Evolutionary conservation across 2,329 filamentous ascomycete genomes (phyloP).

Genomic region (Ascochyta clinopodiicola): DNA sequence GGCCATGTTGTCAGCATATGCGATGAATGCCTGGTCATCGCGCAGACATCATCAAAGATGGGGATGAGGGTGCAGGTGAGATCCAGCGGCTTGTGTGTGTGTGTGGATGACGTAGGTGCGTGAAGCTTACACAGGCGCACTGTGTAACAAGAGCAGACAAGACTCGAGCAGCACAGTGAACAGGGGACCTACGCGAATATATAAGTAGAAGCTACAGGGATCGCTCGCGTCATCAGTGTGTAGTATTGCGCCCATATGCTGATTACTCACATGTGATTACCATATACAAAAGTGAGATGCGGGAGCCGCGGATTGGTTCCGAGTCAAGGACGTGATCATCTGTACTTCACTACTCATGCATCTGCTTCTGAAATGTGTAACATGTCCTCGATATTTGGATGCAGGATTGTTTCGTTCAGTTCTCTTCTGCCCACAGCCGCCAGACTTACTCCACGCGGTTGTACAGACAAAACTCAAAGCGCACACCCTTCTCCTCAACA

Average conservation of each 20-base stretch:
- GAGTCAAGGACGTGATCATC: too few species aligned
- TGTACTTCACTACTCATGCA: too few species aligned
- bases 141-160: background rate
- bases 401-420: too few species aligned
- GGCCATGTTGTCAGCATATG: background rate
- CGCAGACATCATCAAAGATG: background rate
- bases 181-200: background rate
- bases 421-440: too few species aligned
- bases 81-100: background rate
- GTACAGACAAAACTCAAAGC: slow-evolving; percentile 77
- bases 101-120: background rate
- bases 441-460: slow-evolving; percentile 6
- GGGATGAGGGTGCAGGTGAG: background rate
- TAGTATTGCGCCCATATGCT: background rate
- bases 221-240: slow-evolving; percentile 3
- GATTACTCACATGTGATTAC: slow-evolving; percentile 1
- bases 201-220: background rate
- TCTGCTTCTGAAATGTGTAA: too few species aligned
- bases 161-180: background rate
- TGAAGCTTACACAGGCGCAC: background rate
- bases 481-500: slow-evolving; percentile 68
- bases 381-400: too few species aligned
- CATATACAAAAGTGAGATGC: background rate
- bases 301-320: background rate
- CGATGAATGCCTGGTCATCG: background rate